Conservation (phyloP, 192 early-diverging fungal genomes). For the Entomortierella parvispora region DNA sequence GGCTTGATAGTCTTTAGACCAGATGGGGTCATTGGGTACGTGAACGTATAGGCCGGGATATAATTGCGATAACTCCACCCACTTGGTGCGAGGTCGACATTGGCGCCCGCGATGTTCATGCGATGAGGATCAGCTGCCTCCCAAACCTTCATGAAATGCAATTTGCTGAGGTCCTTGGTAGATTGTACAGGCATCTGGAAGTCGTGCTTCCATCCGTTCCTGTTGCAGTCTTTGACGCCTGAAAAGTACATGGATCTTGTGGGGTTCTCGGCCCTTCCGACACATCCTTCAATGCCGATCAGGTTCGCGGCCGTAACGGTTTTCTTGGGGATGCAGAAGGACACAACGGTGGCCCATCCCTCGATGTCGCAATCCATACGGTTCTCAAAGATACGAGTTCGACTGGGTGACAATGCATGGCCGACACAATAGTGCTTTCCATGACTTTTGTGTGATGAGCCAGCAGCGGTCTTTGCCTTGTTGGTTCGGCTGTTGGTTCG, state of each 20-base stretch:
- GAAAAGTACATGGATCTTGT: conserved; percentile 5
- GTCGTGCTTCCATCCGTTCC: not conserved
- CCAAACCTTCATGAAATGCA: not conserved
- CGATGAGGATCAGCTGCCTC: not conserved
- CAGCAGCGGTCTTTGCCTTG: not conserved
- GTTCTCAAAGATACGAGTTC: conserved; percentile 4
- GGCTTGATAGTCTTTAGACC: not conserved
- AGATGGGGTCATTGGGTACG: not conserved
- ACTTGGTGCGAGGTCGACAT: not conserved
- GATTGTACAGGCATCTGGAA: not conserved
- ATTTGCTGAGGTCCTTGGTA: no score
- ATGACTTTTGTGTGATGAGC: not conserved
- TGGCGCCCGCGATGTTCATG: not conserved
- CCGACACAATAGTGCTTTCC: not conserved
- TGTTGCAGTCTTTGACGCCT: no score
- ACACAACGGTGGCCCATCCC: conserved; percentile 1
- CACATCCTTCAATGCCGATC: not conserved
- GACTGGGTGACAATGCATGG: not conserved
- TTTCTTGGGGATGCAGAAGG: not conserved
- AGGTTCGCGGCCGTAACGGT: not conserved
- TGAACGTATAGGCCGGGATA: not conserved
- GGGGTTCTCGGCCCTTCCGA: not conserved
- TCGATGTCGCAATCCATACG: conserved; percentile 2
- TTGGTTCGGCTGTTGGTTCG: conserved; percentile 2
- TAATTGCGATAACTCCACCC: not conserved